These are phyloP conservation scores for Ophiocytium majus DNA, from an alignment of 352 stramenopile species.

Conservation along the genomic window DNA sequence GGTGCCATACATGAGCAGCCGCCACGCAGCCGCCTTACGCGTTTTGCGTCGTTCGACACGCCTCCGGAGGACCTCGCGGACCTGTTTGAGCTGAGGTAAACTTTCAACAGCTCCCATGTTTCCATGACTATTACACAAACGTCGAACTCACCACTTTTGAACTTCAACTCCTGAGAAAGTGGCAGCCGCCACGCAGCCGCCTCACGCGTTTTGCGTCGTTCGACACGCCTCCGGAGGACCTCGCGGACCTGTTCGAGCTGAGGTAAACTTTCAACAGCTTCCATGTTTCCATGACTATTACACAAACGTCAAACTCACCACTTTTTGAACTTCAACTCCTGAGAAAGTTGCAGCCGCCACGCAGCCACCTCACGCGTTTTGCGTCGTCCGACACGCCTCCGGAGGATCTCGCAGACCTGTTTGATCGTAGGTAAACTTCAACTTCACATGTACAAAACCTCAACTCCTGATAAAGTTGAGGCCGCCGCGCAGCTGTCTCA, in stretches of 20 bases:
- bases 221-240: not conserved
- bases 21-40: not conserved
- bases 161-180: no score
- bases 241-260: not conserved
- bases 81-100: not conserved
- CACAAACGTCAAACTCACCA: no score
- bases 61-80: not conserved
- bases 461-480: not conserved
- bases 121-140: no score
- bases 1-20: no score
- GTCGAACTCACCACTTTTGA: no score
- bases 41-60: not conserved
- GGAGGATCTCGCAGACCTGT: not conserved
- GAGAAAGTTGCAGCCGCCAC: no score
- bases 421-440: not conserved
- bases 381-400: not conserved
- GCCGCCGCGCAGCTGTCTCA: not conserved
- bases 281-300: no score
- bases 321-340: no score
- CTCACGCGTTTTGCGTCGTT: not conserved
- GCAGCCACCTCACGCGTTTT: not conserved
- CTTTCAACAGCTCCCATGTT: no score
- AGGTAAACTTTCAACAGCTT: no score
- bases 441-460: not conserved
- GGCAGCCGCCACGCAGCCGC: no score